These are phyloP conservation scores for Penicillium sp. DNA, from an alignment of 2,329 filamentous ascomycete genomes.

Conservation along the genomic window DNA sequence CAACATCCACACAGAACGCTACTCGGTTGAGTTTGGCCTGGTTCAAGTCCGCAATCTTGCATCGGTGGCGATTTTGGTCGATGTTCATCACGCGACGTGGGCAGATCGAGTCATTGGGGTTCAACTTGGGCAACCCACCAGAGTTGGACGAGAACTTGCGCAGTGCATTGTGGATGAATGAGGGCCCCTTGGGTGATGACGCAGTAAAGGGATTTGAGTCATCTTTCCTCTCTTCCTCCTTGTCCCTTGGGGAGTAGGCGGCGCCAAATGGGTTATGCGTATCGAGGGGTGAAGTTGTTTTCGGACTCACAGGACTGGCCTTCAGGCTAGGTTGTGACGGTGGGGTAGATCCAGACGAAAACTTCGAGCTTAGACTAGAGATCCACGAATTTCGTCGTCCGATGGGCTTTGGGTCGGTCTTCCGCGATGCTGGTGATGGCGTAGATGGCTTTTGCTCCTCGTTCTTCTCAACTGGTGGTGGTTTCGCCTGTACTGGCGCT, in stretches of 20 bases:
- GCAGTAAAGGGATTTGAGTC: slow-evolving; percentile 45
- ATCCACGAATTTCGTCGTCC: slow-evolving; percentile 79
- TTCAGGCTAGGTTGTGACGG: slow-evolving; percentile 36
- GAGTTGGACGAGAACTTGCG: slow-evolving; percentile 68
- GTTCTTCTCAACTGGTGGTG: slow-evolving; percentile 15
- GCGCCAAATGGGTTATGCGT: slow-evolving; percentile 45
- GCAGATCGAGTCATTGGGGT: slow-evolving; percentile 66
- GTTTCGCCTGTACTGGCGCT: slow-evolving; percentile 16
- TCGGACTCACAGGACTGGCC: slow-evolving; percentile 27
- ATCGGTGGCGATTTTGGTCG: slow-evolving; percentile 74
- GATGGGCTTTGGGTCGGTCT: slow-evolving; percentile 29
- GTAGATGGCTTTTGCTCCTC: slow-evolving; percentile 22
- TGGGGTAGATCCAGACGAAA: slow-evolving; percentile 60
- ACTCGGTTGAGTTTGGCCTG: slow-evolving; percentile 80
- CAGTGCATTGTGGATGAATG: slow-evolving; percentile 77
- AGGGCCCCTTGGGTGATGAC: slow-evolving; percentile 68
- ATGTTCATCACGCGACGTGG: slow-evolving; percentile 81
- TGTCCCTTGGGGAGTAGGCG: slow-evolving; percentile 39
- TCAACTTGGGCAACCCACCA: slow-evolving; percentile 50
- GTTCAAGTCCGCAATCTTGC: slow-evolving; percentile 73
- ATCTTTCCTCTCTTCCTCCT: slow-evolving; percentile 42
- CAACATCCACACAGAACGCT: slow-evolving; percentile 94
- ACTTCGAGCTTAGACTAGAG: slow-evolving; percentile 87
- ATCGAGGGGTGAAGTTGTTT: slow-evolving; percentile 36
- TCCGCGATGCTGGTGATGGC: slow-evolving; percentile 21